Evolutionary conservation across 2,329 filamentous ascomycete species (phyloP), one percentile per base, ranked within the genome.

Genomic region (Colletotrichum sp.): DNA sequence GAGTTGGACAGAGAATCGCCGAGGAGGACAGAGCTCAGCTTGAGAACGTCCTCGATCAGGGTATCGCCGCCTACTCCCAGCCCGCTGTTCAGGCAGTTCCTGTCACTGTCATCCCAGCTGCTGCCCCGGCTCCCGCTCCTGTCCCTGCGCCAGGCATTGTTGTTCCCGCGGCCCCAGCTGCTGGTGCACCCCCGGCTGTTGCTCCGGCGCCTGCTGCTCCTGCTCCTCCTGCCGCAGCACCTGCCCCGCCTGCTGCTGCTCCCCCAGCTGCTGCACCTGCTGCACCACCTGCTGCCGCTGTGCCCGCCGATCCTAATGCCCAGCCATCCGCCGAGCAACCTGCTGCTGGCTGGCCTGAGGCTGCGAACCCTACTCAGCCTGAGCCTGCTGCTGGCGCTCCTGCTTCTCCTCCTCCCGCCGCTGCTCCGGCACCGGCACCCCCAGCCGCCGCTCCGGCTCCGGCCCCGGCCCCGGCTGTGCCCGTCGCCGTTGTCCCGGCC

Each of bases 1-100:
- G 77, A 24, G 75, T 80, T 43, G 80, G 80, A 38, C 79, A 80
- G 76, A 65, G 77, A 34, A 80, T 81, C 66, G 80, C 80, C 18
- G 76, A 79, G 68, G 75, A 79, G 26, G 73, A 75, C 61, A 78
- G 79, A 21, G 66, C 52, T 34, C 75, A 80, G 75, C 78, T 81
- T 61, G 77, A 77, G 74, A 73, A 74, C 4, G 76, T 73, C 34
- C 71, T 81, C 30, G 72, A 80, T 18, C 58, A 74, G 16, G 80
- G 77, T 10, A 80, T 81, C 77, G 69, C 69, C 10, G 68, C 68
- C n/a, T 76, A 76, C 69, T 71, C 71, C 43, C 76, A 65, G 55
- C 70, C 73, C 5, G 74, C 66, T 7, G 71, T 61, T 6, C 66
- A 66, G 16, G 70, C 70, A 28, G 65, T 69, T 30, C 70, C 70